Conservation (phyloP, 441 rosid species). For the Syzygium malaccense region DNA sequence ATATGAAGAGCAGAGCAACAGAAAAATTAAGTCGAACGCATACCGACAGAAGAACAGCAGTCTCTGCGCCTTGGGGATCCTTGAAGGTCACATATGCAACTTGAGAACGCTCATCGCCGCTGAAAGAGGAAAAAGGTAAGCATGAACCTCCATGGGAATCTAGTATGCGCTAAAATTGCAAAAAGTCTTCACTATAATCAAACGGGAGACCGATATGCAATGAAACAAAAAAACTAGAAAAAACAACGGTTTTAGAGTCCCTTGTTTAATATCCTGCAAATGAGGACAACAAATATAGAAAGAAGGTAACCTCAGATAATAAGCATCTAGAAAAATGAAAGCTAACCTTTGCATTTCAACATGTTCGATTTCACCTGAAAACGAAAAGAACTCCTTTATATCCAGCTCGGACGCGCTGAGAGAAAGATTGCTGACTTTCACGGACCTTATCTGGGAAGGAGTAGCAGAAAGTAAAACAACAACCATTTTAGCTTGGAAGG, state of each 20-base stretch:
- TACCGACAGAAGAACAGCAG: slow-evolving; percentile 61
- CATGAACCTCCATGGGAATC: background rate
- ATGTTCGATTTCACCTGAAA: background rate
- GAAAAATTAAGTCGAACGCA: background rate
- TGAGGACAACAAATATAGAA: background rate
- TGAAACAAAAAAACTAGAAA: background rate
- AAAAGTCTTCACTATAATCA: background rate
- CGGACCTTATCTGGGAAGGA: background rate
- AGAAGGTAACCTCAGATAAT: background rate
- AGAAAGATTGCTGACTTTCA: slow-evolving; percentile 1
- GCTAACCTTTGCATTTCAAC: background rate
- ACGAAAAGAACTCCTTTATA: background rate
- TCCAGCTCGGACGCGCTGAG: background rate
- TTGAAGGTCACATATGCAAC: slow-evolving; percentile 60
- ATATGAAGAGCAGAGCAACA: background rate
- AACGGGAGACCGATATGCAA: background rate
- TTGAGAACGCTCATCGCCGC: slow-evolving; percentile 29
- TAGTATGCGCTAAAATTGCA: background rate
- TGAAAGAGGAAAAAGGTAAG: slow-evolving; percentile 3
- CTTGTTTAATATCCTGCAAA: background rate
- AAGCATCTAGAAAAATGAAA: background rate
- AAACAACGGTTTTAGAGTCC: background rate
- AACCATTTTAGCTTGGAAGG: background rate
- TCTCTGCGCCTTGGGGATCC: slow-evolving; percentile 61
- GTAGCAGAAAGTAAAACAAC: background rate